These are phyloP conservation scores for Metrosideros polymorpha DNA, from an alignment of 441 rosid genomes.

Conservation along the genomic window DNA sequence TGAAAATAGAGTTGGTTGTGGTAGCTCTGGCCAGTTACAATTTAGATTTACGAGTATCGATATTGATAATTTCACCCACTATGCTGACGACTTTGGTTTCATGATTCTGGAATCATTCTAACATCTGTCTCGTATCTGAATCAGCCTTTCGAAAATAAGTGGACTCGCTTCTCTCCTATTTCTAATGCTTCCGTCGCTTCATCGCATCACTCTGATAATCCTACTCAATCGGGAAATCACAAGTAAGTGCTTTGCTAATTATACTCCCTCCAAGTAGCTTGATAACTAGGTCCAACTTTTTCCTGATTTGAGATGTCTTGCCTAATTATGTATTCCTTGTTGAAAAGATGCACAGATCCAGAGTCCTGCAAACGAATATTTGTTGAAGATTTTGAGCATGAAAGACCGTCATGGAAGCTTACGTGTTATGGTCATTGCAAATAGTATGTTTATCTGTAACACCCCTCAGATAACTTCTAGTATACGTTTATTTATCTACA, in stretches of 20 bases:
- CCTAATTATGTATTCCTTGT: background rate
- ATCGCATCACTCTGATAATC: conserved; percentile 38
- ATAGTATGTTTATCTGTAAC: conserved; percentile 36
- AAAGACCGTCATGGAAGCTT: conserved; percentile 90
- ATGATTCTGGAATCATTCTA: background rate
- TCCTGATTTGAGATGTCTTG: background rate
- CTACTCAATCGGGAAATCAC: conserved; percentile 48
- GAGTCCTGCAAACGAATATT: conserved; percentile 60
- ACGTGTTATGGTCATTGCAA: conserved; percentile 83
- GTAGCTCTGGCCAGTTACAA: background rate
- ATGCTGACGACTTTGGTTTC: background rate
- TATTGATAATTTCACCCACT: background rate
- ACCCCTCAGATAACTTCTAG: background rate
- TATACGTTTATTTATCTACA: background rate
- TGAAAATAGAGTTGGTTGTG: background rate
- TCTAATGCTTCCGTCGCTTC: conserved; percentile 28
- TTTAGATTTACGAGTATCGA: background rate
- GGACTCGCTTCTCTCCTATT: conserved; percentile 50
- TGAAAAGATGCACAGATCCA: conserved; percentile 73
- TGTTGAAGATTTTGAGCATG: conserved; percentile 67
- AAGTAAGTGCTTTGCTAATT: conserved; percentile 25
- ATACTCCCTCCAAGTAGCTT: background rate
- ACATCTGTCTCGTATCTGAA: background rate
- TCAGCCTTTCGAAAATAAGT: conserved; percentile 76
- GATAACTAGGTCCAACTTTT: background rate